Evolutionary conservation across 129 eudicot genomes (phyloP).

Genomic region (Apium graveolens): DNA sequence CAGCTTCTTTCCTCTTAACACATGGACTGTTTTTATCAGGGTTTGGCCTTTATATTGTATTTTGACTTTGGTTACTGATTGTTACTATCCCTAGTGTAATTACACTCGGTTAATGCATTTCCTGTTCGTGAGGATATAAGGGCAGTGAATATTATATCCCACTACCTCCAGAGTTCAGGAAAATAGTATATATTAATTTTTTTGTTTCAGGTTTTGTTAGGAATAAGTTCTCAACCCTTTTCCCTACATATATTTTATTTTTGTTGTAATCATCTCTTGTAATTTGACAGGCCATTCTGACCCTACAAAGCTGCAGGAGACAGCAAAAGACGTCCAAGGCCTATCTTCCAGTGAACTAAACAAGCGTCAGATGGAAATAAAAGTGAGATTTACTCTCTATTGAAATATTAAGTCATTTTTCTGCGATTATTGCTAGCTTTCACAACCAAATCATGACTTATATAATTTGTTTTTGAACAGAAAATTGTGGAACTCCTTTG

Average conservation of each 20-base stretch:
- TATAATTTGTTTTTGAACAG: neutral
- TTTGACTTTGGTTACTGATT: neutral
- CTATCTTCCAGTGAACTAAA: conserved; percentile 58
- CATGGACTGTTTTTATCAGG: neutral
- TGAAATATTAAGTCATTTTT: neutral
- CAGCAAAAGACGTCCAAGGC: conserved; percentile 46
- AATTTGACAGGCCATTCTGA: conserved; percentile 67
- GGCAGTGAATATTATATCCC: neutral
- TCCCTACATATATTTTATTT: neutral
- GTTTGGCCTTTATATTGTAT: neutral
- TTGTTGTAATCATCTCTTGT: conserved; percentile 8
- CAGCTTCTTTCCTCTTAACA: neutral
- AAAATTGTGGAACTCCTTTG: neutral
- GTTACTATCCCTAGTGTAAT: neutral
- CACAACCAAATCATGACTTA: neutral
- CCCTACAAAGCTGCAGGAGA: conserved; percentile 58
- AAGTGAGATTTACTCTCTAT: conserved; percentile 35
- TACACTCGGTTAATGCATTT: neutral
- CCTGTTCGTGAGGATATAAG: neutral
- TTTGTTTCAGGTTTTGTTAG: neutral
- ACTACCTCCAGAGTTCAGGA: neutral
- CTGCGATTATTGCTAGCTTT: neutral
- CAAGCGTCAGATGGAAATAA: conserved; percentile 59
- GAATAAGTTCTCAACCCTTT: neutral
- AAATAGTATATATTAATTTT: too few relatives aligned